Conservation (phyloP, 1,284 basidiomycete genomes). For the Austroboletus olivaceoglutinosus region DNA sequence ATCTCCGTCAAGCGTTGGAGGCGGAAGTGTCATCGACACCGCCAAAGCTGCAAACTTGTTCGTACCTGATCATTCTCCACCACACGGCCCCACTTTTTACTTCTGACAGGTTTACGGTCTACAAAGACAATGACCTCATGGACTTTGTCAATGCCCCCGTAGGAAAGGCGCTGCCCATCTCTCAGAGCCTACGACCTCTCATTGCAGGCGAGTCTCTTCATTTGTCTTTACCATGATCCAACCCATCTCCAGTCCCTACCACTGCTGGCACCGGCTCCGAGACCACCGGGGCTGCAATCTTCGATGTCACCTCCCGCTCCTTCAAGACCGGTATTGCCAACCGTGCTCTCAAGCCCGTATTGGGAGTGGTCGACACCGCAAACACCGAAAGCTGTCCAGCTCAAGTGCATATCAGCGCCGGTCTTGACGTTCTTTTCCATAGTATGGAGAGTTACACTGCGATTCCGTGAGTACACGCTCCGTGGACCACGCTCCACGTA, state of each 20-base stretch:
- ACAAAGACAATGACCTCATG: slow-evolving; percentile 88
- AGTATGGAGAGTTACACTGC: slow-evolving; percentile 92
- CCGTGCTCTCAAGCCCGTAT: slow-evolving; percentile 84
- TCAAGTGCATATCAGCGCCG: slow-evolving; percentile 87
- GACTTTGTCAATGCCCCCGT: slow-evolving; percentile 98
- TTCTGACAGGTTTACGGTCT: slow-evolving; percentile 67
- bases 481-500: neutral
- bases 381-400: slow-evolving; percentile 86
- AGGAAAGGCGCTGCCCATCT: slow-evolving; percentile 87
- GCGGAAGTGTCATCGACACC: slow-evolving; percentile 95
- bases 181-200: slow-evolving; percentile 74
- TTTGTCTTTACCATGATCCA: neutral
- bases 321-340: slow-evolving; percentile 98
- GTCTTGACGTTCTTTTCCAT: slow-evolving; percentile 93
- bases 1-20: slow-evolving; percentile 67
- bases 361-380: slow-evolving; percentile 79
- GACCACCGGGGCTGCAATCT: slow-evolving; percentile 96
- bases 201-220: slow-evolving; percentile 61
- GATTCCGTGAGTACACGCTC: slow-evolving; percentile 60
- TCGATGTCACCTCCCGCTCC: slow-evolving; percentile 85
- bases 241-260: slow-evolving; percentile 66
- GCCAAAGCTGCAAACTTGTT: slow-evolving; percentile 91
- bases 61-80: slow-evolving; percentile 23
- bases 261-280: slow-evolving; percentile 98
- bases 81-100: slow-evolving; percentile 1